Evolutionary conservation across 257 asterid species (phyloP).

Genomic region (Solanum virginianum): DNA sequence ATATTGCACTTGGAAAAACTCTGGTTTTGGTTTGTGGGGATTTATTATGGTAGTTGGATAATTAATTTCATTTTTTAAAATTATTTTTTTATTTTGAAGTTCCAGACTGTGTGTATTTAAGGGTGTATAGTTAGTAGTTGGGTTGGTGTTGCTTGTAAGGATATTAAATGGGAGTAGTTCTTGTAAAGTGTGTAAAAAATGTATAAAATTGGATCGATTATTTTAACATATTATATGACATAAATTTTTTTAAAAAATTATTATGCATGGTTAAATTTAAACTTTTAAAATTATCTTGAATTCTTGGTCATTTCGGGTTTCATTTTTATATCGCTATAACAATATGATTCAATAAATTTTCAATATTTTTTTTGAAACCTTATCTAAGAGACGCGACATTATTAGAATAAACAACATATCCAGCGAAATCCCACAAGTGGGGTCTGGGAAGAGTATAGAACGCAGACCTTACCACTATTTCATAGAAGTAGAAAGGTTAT

Average conservation of each 20-base stretch:
- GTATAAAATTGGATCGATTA: neutral
- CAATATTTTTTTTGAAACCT: too few relatives aligned
- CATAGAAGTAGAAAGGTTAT: too few relatives aligned
- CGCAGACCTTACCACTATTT: too few relatives aligned
- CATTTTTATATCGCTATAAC: too few relatives aligned
- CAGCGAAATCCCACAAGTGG: too few relatives aligned
- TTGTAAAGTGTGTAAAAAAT: neutral
- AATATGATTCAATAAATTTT: too few relatives aligned
- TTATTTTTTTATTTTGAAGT: neutral
- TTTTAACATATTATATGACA: neutral
- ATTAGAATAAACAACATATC: too few relatives aligned
- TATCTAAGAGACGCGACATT: too few relatives aligned
- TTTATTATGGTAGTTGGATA: neutral
- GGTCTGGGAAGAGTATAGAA: accelerated
- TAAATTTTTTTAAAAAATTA: too few relatives aligned
- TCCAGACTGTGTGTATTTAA: neutral
- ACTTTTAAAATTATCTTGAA: too few relatives aligned
- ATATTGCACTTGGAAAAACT: neutral
- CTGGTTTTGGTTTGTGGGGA: neutral
- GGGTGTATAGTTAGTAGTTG: neutral
- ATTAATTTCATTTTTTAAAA: neutral
- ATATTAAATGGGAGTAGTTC: neutral
- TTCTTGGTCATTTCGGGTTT: too few relatives aligned
- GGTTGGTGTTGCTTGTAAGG: neutral
- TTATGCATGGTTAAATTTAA: too few relatives aligned